Evolutionary conservation across 2,329 filamentous ascomycete genomes (phyloP).

Genomic region (Aspergillus hiratsukae): DNA sequence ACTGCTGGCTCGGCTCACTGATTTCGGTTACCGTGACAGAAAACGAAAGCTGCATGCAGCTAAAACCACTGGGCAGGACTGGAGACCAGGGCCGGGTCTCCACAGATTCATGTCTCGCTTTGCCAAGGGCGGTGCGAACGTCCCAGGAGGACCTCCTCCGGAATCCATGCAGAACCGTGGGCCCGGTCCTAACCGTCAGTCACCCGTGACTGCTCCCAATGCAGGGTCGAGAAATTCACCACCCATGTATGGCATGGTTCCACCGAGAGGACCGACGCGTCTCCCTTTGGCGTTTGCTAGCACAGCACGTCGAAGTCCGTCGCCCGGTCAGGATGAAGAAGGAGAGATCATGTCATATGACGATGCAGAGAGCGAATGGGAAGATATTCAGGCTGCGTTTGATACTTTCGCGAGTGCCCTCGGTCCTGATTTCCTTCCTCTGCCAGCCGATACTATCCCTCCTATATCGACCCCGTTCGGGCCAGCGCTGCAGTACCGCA

Average conservation of each 20-base stretch:
- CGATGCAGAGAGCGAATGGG: slow-evolving; percentile 75
- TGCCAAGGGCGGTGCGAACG: slow-evolving; percentile 8
- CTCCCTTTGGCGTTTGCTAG: slow-evolving; percentile 53
- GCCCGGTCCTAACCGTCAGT: slow-evolving; percentile 9
- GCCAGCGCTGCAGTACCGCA: slow-evolving; percentile 72
- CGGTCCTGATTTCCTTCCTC: slow-evolving; percentile 69
- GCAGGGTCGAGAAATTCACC: slow-evolving; percentile 19
- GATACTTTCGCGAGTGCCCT: slow-evolving; percentile 53
- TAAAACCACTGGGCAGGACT: slow-evolving; percentile 54
- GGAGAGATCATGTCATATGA: slow-evolving; percentile 59
- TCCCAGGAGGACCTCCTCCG: slow-evolving; percentile 8
- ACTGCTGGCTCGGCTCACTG: slow-evolving; percentile 71
- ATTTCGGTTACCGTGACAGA: slow-evolving; percentile 74
- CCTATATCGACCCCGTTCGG: slow-evolving; percentile 72
- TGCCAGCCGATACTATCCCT: slow-evolving; percentile 63
- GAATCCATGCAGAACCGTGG: slow-evolving; percentile 10
- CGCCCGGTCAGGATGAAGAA: slow-evolving; percentile 40
- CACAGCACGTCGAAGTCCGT: slow-evolving; percentile 31
- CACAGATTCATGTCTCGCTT: slow-evolving; percentile 35
- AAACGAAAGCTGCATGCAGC: slow-evolving; percentile 69
- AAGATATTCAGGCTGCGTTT: slow-evolving; percentile 43
- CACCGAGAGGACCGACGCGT: slow-evolving; percentile 34
- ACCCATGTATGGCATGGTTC: slow-evolving; percentile 49
- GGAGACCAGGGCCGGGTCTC: slow-evolving; percentile 52
- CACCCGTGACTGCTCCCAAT: slow-evolving; percentile 7